A percentile compares a stretch with the other conserved stretches of the same genome.
Evolutionary conservation across 257 asterid species (phyloP).

Genomic region (Nicotiana obtusifolia): DNA sequence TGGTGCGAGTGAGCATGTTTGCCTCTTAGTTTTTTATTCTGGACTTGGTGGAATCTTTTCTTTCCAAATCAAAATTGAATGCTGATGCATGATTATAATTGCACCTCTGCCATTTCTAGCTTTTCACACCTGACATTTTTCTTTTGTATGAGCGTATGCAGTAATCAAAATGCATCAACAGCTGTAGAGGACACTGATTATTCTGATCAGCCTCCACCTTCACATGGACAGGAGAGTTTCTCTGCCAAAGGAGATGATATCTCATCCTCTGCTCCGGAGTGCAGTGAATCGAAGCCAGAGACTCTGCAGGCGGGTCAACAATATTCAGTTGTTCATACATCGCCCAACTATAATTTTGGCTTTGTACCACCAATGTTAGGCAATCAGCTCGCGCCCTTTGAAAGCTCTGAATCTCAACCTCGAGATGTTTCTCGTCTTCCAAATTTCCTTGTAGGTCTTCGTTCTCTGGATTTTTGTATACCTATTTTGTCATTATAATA

Average conservation of each 20-base stretch:
- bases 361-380: conserved; percentile 55
- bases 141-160: conserved; percentile 16
- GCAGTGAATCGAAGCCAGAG: conserved; percentile 49
- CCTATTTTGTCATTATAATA: neutral
- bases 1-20: neutral
- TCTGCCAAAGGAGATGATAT: conserved; percentile 45
- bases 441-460: conserved; percentile 57
- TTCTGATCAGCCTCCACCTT: conserved; percentile 46
- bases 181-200: conserved; percentile 42
- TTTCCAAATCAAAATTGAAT: conserved; percentile 8
- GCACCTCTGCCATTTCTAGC: neutral
- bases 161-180: conserved; percentile 43
- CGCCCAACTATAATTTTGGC: conserved; percentile 57
- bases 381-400: conserved; percentile 53
- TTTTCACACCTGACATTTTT: neutral
- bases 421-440: conserved; percentile 70
- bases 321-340: conserved; percentile 42
- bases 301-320: conserved; percentile 50
- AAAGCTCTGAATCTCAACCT: conserved; percentile 60
- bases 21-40: neutral
- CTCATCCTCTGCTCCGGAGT: conserved; percentile 48
- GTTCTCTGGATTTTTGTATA: conserved; percentile 9
- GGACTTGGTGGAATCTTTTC: neutral
- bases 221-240: conserved; percentile 35
- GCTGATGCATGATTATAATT: conserved; percentile 16